Evolutionary conservation across 352 stramenopile genomes (phyloP), one percentile per base, ranked within the genome.

Genomic region (Phytophthora nicotianae): DNA sequence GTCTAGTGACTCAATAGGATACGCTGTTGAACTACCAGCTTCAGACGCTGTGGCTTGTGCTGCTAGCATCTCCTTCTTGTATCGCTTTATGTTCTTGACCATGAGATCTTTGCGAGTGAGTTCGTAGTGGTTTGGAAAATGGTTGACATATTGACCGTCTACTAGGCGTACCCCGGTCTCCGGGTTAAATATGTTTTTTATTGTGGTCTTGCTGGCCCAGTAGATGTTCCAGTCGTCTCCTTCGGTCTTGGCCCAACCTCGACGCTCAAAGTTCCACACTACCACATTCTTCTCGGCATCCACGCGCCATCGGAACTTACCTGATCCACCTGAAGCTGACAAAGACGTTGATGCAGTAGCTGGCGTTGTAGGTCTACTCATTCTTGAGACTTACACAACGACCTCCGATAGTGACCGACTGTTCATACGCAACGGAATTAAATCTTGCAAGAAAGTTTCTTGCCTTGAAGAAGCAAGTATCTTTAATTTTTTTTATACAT

Each of bases 21-120:
- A 35, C 21, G 60, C 23, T 10, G 27, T 46, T 38, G 46, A 16
- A 9, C 24, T 48, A n/a, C 41, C 21, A 27, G 13, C 13, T 16
- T 29, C 17, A 8, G 29, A 14, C 5, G 37, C 10, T 4, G 50
- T 21, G 35, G 46, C 27, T 45, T 49, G 17, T 20, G 54, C 46
- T 7, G 53, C 49, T 0, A 70, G 52, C 24, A 79, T 81, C 29
- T 92, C 81, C 41, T 88, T 87, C 62, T 86, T 87, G 76, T 90
- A 90, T 2, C 91, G 78, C 58, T 98, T 98, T 52, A 98, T 88
- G 73, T 98, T 98, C 59, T 98, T 98, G 2, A 97, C 90, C 86
- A 98, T 84, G 1, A 97, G 78, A 33, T 98, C 93, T 57, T 98
- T 98, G 13, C 93, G 79, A 40, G 88, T 97, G 37, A 98, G 84